Evolutionary conservation across 31 red algal species (phyloP).

Genomic region (Porphyra umbilicalis): DNA sequence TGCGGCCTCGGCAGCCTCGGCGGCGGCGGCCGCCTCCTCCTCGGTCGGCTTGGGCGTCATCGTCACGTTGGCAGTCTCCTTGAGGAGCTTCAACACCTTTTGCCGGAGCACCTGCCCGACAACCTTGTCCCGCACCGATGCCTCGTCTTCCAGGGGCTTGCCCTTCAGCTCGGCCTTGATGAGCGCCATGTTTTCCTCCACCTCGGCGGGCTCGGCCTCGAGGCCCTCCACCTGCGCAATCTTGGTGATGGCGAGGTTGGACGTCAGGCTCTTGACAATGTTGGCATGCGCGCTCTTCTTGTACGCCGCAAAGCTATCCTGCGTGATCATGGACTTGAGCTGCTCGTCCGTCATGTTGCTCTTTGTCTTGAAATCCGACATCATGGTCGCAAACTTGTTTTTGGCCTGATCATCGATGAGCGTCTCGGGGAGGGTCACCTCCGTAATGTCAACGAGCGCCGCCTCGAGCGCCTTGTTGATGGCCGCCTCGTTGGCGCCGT

Average conservation of each 20-base stretch:
- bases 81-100: conserved; percentile 44
- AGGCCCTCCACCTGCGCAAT: conserved; percentile 69
- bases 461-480: conserved; percentile 77
- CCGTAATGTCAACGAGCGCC: conserved; percentile 54
- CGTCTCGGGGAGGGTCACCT: conserved; percentile 86
- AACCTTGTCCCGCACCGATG: conserved; percentile 57
- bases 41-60: conserved; percentile 25
- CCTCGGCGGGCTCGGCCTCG: conserved; percentile 22
- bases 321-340: conserved; percentile 82
- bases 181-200: conserved; percentile 57
- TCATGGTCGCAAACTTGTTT: conserved; percentile 83
- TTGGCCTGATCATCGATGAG: conserved; percentile 83
- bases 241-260: conserved; percentile 73
- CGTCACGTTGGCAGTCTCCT: conserved; percentile 48
- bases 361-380: conserved; percentile 73
- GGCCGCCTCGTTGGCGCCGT: conserved; percentile 48
- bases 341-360: conserved; percentile 72
- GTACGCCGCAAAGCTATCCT: conserved; percentile 89
- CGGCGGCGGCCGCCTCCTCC: conserved; percentile 10
- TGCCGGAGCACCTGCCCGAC: conserved; percentile 60
- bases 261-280: conserved; percentile 58
- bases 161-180: conserved; percentile 64
- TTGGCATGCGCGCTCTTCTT: conserved; percentile 46
- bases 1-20: not conserved
- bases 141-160: conserved; percentile 43